Evolutionary conservation across 768 basidiomycete genomes (phyloP), one percentile per base, ranked within the genome.

Genomic region (Termitomyces sp.): DNA sequence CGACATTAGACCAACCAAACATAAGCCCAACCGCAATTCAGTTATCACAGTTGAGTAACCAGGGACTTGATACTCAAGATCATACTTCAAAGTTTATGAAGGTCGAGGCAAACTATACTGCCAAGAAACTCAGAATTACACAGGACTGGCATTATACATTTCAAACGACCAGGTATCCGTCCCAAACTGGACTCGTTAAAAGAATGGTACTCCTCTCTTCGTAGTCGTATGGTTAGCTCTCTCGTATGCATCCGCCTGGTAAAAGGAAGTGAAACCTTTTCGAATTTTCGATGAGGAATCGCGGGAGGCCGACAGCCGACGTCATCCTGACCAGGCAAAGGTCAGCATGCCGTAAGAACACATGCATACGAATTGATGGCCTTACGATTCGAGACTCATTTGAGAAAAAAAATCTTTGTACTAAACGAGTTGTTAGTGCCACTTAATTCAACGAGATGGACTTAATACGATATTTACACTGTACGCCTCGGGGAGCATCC

Each of bases 401-500:
- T 80, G 78, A 12, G 78, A 75, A 45, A 83, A 64, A 16, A 85
- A 64, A 60, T 83, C 81, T 41, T 77, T 72, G 61, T 80, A 84
- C 81, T 82, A n/a, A 29, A 26, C 15, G n/a, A 15, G 60, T 24
- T 22, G 39, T 52, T 59, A 55, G 53, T 22, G 42, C 33, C n/a
- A 39, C 22, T 48, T 6, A 5, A 28, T n/a, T 7, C 9, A 37
- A 12, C 28, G 28, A 44, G 42, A 6, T 42, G 20, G 28, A 20
- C 33, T 59, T 45, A 26, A 26, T 24, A 28, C n/a, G 13, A 39
- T 28, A 74, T 78, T 65, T 61, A 82, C 81, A 55, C 70, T 78
- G 63, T 82, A 83, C 1, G 80, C 81, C 68, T 87, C 85, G 18
- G 85, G 85, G 9, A 86, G 68, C 84, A 86, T 85, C 13, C 76